A percentile compares a stretch with the other conserved stretches of the same genome.
These are phyloP conservation scores for Lobosporangium transversale DNA, from an alignment of 192 early-diverging fungal genomes.

Conservation along the genomic window DNA sequence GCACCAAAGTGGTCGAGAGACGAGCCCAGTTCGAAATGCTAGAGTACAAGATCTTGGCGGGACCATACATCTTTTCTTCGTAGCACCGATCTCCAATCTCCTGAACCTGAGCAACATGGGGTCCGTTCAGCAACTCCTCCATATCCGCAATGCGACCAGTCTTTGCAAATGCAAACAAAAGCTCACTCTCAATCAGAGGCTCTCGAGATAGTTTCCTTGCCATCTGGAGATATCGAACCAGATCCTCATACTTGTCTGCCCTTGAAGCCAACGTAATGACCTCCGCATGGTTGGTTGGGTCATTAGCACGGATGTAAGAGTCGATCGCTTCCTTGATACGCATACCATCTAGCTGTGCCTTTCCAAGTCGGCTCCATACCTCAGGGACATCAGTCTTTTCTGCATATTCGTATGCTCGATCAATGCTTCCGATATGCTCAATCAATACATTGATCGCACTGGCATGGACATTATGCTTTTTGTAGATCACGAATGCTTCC, in stretches of 20 bases:
- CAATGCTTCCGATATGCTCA: conserved; percentile 90
- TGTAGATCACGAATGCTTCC: conserved; percentile 97
- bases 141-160: conserved; percentile 90
- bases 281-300: conserved; percentile 87
- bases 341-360: conserved; percentile 91
- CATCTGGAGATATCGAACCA: conserved; percentile 95
- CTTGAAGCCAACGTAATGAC: conserved; percentile 84
- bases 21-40: conserved; percentile 98
- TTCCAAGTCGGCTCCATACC: conserved; percentile 95
- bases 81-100: conserved; percentile 96
- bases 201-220: conserved; percentile 96
- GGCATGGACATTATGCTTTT: conserved; percentile 90
- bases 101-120: conserved; percentile 96
- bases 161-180: conserved; percentile 96
- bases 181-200: conserved; percentile 94
- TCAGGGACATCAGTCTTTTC: conserved; percentile 88
- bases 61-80: conserved; percentile 88
- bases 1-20: conserved; percentile 94
- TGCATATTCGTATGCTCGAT: conserved; percentile 96
- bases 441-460: conserved; percentile 93
- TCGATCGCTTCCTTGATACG: conserved; percentile 96
- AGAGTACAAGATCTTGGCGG: conserved; percentile 94
- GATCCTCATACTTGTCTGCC: conserved; percentile 92
- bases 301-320: conserved; percentile 97
- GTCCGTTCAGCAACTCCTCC: conserved; percentile 91